These are phyloP conservation scores for Pharus latifolius DNA, from an alignment of 176 grass and related monocot genomes.

Conservation along the genomic window DNA sequence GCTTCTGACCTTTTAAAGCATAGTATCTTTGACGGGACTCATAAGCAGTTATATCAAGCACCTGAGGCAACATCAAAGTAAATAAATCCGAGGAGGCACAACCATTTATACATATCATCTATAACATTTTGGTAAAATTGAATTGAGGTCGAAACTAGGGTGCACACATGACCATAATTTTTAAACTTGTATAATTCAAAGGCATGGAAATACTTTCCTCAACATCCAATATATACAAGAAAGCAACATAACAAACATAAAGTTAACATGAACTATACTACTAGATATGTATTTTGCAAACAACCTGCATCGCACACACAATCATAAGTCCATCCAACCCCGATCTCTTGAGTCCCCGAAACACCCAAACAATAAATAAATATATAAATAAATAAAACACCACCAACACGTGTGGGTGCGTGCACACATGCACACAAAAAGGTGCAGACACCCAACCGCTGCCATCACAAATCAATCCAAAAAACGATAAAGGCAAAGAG, in stretches of 20 bases:
- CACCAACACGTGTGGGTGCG: too few relatives aligned
- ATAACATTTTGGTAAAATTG: conserved; percentile 5
- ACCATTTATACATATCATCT: not conserved
- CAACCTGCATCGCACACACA: too few relatives aligned
- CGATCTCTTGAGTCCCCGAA: too few relatives aligned
- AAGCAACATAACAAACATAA: not conserved
- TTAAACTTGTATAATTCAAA: too few relatives aligned
- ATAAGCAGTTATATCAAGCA: conserved; percentile 82
- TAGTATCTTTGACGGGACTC: conserved; percentile 83
- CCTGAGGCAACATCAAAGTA: conserved; percentile 38
- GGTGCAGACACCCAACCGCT: too few relatives aligned
- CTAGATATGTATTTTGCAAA: too few relatives aligned
- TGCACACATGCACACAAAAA: too few relatives aligned
- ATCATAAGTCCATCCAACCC: too few relatives aligned
- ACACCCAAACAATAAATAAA: too few relatives aligned
- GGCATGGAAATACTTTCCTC: too few relatives aligned
- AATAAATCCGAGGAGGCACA: not conserved
- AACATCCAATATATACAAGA: too few relatives aligned
- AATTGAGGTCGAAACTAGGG: not conserved
- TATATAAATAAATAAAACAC: too few relatives aligned
- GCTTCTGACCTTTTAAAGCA: conserved; percentile 85
- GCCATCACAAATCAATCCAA: not conserved
- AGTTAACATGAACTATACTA: not conserved
- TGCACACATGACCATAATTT: not conserved
- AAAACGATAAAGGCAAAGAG: not conserved